Evolutionary conservation across 805 yeast species (phyloP), one percentile per base, ranked within the genome.

Genomic region (Sugiyamaella americana): DNA sequence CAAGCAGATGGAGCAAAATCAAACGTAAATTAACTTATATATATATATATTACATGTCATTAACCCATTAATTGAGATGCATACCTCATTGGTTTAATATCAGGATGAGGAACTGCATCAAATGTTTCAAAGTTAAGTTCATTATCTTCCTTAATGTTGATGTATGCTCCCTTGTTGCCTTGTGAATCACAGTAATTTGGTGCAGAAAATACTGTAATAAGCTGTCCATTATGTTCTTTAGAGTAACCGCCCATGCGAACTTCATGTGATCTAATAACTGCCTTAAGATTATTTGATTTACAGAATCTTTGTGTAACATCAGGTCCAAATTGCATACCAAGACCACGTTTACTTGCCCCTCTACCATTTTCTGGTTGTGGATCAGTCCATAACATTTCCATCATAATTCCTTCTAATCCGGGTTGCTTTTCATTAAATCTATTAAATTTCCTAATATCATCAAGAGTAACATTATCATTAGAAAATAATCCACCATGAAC

Each of bases 301-400:
- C 95, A 79, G 72, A 91, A 93, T 36, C 75, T 63, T 42, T 78
- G 79, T 3, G 98, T 91, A 50, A 93, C 78, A 62, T 93, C 98
- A 6, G 97, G 96, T 1, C 99, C 99, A 65, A 93, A 93, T 63
- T 93, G 96, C 64, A 87, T 78, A 24, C 98, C 98, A 47, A 91
- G 79, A 37, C 99, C 99, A 63, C 99, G 78, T 66, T 88, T 88
- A 19, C 94, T 84, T 3, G 93, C 87, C 1, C 87, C 78, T 30
- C 95, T 75, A 4, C 98, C 98, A 17, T 76, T 68, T 11, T 68
- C 72, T 0, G 71, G 70, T 64, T 88, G 97, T 1, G 98, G 98
- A 65, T 93, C 98, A 0, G 97, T 87, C 98, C 98, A 93, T 51
- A 93, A 71, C 60, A 93, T 72, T 61, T 93, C 98, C 97, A 91